phyloP scores from a whole-genome alignment of 208 protist genomes.

The Leishmania gerbilli region DNA sequence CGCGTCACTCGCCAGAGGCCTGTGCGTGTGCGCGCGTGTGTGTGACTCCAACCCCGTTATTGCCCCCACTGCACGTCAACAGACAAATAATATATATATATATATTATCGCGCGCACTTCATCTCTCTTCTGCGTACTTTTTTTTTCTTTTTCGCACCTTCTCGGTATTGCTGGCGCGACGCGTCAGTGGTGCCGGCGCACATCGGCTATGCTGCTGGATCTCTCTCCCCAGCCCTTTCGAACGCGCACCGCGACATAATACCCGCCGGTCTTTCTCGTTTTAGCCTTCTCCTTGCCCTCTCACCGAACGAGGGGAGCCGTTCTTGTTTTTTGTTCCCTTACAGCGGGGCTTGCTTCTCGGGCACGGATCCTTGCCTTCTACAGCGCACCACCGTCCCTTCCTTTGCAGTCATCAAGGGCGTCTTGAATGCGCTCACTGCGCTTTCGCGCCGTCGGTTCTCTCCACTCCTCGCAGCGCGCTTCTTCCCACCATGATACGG shows the following conservation, averaged over 20 bases:
- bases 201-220: not conserved
- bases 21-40: not conserved
- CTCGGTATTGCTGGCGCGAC: not conserved
- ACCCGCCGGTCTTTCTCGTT: not conserved
- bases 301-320: not conserved
- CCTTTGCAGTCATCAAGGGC: not conserved
- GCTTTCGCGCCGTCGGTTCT: not conserved
- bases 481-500: not conserved
- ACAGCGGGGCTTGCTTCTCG: not conserved
- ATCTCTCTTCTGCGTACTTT: not conserved
- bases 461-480: not conserved
- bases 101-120: too few relatives aligned
- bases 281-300: not conserved
- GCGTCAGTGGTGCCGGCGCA: not conserved
- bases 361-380: not conserved
- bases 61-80: not conserved
- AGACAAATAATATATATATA: not conserved
- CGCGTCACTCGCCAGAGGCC: not conserved
- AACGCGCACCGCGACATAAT: not conserved
- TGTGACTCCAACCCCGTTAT: not conserved
- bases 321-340: not conserved
- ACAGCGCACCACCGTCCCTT: not conserved
- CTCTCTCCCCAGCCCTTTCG: not conserved
- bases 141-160: not conserved
- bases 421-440: constrained; percentile 3